These are phyloP conservation scores for Aspergillus conjunctus DNA, from an alignment of 495 filamentous ascomycete species.

Conservation along the genomic window DNA sequence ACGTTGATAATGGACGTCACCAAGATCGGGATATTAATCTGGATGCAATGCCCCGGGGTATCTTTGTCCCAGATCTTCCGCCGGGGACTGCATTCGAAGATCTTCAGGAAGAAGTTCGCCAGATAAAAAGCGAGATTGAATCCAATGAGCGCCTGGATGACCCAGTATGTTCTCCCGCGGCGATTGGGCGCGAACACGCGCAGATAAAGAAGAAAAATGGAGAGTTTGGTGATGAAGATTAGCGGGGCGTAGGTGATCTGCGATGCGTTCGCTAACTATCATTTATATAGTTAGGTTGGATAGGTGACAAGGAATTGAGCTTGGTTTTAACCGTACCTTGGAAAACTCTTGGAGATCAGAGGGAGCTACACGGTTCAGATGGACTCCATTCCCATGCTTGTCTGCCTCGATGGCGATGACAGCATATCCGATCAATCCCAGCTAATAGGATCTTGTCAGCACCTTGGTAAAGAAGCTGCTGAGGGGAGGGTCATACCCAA, in stretches of 20 bases:
- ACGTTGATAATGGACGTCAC: constrained; percentile 41
- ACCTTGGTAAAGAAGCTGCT: background rate
- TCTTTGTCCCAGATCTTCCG: constrained; percentile 34
- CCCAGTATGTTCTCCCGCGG: constrained; percentile 31
- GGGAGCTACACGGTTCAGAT: constrained; percentile 16
- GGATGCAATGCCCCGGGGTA: constrained; percentile 33
- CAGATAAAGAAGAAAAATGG: constrained; percentile 43
- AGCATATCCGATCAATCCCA: constrained; percentile 26
- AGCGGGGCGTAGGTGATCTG: constrained; percentile 40
- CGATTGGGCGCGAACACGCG: constrained; percentile 39
- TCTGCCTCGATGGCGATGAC: constrained; percentile 24
- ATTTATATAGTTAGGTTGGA: background rate
- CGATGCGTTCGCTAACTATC: constrained; percentile 38
- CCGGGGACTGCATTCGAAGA: constrained; percentile 37
- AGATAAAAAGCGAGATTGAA: constrained; percentile 38
- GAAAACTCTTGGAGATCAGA: constrained; percentile 18
- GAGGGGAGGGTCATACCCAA: constrained; percentile 22
- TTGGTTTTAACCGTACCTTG: constrained; percentile 11
- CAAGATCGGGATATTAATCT: constrained; percentile 33
- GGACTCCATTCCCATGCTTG: constrained; percentile 29
- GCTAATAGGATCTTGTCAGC: constrained; percentile 12
- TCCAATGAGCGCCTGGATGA: constrained; percentile 35
- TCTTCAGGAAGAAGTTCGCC: constrained; percentile 36
- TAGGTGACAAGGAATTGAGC: background rate
- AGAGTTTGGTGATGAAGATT: constrained; percentile 42